These are phyloP conservation scores for Saccharomycopsis hybrid DNA, from an alignment of 1,139 yeast species.

Conservation along the genomic window DNA sequence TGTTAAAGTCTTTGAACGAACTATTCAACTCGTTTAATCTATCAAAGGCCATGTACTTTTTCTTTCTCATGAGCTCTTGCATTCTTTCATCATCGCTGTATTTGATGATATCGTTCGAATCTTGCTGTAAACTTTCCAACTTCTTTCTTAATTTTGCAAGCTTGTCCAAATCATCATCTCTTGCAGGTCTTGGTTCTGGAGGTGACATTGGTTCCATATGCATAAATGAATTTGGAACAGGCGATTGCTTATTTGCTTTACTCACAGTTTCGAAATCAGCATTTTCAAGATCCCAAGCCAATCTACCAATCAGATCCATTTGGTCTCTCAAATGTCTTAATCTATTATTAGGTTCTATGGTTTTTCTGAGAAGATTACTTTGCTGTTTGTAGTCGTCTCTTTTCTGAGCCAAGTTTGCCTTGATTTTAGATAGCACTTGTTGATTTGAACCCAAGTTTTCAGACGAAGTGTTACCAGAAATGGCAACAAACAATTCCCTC, in stretches of 20 bases:
- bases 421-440: constrained; percentile 44
- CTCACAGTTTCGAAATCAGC: constrained; percentile 58
- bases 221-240: constrained; percentile 11
- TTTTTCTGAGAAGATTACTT: constrained; percentile 45
- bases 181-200: constrained; percentile 24
- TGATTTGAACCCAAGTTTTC: constrained; percentile 25
- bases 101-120: constrained; percentile 69
- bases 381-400: constrained; percentile 56
- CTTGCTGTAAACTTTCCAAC: constrained; percentile 56
- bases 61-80: constrained; percentile 50
- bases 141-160: constrained; percentile 51
- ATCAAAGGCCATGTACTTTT: constrained; percentile 59
- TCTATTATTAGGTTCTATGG: constrained; percentile 72
- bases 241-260: neutral
- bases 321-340: constrained; percentile 70
- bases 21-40: constrained; percentile 58
- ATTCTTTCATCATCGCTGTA: constrained; percentile 45
- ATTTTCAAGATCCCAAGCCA: constrained; percentile 84
- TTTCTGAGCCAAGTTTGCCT: constrained; percentile 54
- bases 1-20: constrained; percentile 53
- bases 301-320: constrained; percentile 79
- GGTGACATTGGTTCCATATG: constrained; percentile 2
- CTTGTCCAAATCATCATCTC: constrained; percentile 32
- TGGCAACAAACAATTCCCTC: constrained; percentile 73
- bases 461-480: constrained; percentile 23